A percentile compares a stretch with the other conserved stretches of the same genome.
Evolutionary conservation across 1,284 basidiomycete species (phyloP).

Genomic region (Austroboletus olivaceoglutinosus): DNA sequence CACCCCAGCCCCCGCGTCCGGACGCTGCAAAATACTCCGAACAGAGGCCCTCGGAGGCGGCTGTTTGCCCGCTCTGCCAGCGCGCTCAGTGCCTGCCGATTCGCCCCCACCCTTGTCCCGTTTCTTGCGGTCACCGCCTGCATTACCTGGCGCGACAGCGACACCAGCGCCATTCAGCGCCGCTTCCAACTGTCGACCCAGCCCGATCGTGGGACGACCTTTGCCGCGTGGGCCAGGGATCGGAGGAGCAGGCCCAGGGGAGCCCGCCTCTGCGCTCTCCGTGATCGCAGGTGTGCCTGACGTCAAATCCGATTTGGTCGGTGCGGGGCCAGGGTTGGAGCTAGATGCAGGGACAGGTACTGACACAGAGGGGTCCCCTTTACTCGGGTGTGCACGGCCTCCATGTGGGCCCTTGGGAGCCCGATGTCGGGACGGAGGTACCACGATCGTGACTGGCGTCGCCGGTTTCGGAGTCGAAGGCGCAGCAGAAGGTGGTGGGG

Average conservation of each 20-base stretch:
- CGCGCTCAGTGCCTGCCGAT: no score
- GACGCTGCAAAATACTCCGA: constrained; percentile 38
- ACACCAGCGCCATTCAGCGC: constrained; percentile 59
- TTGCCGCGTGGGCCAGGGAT: constrained; percentile 39
- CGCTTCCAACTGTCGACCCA: constrained; percentile 63
- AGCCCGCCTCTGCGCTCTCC: neutral
- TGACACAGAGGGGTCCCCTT: constrained; percentile 8
- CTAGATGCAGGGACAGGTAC: neutral
- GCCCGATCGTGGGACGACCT: constrained; percentile 52
- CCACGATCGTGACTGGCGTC: constrained; percentile 1
- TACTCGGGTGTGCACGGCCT: constrained; percentile 7
- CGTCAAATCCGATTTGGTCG: neutral
- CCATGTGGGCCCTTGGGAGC: constrained; percentile 16
- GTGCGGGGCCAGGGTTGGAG: neutral
- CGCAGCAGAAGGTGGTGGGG: neutral
- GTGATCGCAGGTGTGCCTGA: constrained; percentile 7
- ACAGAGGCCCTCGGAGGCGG: constrained; percentile 5
- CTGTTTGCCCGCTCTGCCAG: neutral
- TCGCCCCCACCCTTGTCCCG: constrained; percentile 24
- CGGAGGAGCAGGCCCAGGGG: constrained; percentile 4
- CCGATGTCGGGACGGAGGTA: constrained; percentile 11
- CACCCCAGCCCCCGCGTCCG: constrained; percentile 26
- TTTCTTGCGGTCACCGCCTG: constrained; percentile 35
- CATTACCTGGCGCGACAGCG: constrained; percentile 11
- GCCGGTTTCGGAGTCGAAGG: constrained; percentile 18